Conservation (phyloP, 768 basidiomycete species). For the Collybiopsis confluens region DNA sequence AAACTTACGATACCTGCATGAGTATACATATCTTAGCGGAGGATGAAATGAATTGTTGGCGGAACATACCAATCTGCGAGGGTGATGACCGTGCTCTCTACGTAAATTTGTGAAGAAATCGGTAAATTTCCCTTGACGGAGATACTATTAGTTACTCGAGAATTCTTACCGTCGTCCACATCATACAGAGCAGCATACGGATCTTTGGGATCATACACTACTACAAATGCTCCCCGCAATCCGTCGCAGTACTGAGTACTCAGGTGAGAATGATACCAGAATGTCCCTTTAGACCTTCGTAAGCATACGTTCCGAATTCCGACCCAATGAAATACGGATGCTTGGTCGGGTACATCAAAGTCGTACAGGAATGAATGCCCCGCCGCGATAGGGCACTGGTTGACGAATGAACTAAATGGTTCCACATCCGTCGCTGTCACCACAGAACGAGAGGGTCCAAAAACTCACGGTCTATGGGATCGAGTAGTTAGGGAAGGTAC, state of each 20-base stretch:
- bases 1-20: neutral
- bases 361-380: slow-evolving; percentile 23
- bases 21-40: neutral
- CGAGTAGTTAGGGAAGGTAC: too few relatives aligned
- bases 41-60: slow-evolving; percentile 7
- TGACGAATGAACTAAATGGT: slow-evolving; percentile 9
- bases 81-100: slow-evolving; percentile 28
- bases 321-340: neutral
- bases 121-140: too few relatives aligned
- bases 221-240: slow-evolving; percentile 31
- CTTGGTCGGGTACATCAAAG: slow-evolving; percentile 22
- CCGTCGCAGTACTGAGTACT: slow-evolving; percentile 38
- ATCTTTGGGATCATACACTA: slow-evolving; percentile 27
- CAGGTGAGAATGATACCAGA: slow-evolving; percentile 19
- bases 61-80: slow-evolving; percentile 28
- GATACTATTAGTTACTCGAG: neutral
- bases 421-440: too few relatives aligned
- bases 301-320: neutral
- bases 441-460: neutral
- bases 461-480: neutral
- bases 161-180: slow-evolving; percentile 17
- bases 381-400: slow-evolving; percentile 27
- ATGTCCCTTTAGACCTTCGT: slow-evolving; percentile 12
- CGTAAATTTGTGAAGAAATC: neutral
- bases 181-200: slow-evolving; percentile 16